A percentile compares a stretch with the other conserved stretches of the same genome.
These are phyloP conservation scores for Fusarium transvaalense DNA, from an alignment of 2,329 filamentous ascomycete species.

Conservation along the genomic window DNA sequence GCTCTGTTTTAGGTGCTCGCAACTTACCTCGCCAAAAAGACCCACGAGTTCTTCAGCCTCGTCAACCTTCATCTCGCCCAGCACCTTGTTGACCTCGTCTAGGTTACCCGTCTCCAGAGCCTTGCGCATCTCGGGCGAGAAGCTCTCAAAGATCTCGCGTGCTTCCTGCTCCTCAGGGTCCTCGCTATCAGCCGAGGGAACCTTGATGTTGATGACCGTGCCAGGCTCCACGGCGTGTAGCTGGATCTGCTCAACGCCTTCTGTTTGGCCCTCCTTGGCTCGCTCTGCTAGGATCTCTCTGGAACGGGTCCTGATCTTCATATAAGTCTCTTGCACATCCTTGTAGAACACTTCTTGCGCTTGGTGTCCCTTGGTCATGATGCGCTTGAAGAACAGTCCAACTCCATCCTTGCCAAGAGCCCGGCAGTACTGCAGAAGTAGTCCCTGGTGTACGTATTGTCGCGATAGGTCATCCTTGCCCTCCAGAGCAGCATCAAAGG, in stretches of 20 bases:
- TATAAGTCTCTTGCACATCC: constrained; percentile 91
- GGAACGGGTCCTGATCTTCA: constrained; percentile 81
- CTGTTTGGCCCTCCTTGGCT: constrained; percentile 64
- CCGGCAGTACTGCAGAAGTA: constrained; percentile 94
- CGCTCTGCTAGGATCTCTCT: constrained; percentile 74
- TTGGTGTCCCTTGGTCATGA: constrained; percentile 89
- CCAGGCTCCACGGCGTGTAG: constrained; percentile 94
- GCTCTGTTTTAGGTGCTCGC: neutral
- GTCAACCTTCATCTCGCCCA: constrained; percentile 88
- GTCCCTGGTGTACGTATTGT: constrained; percentile 92
- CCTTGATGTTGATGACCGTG: constrained; percentile 88
- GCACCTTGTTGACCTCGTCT: constrained; percentile 69
- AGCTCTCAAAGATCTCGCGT: constrained; percentile 83
- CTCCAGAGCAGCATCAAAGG: constrained; percentile 88
- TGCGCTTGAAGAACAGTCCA: constrained; percentile 93
- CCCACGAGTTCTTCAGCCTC: constrained; percentile 89
- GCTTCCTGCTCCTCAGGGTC: constrained; percentile 74
- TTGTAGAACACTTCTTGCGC: constrained; percentile 92
- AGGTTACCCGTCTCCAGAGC: constrained; percentile 90
- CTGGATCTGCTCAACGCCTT: constrained; percentile 95
- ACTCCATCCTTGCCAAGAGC: constrained; percentile 90
- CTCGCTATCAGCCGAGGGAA: constrained; percentile 77
- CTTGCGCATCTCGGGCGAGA: constrained; percentile 82
- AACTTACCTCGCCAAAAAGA: constrained; percentile 76
- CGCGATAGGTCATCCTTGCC: constrained; percentile 80